Conservation (phyloP, 2,329 filamentous ascomycete species). For the Allantophomopsis cytisporea region DNA sequence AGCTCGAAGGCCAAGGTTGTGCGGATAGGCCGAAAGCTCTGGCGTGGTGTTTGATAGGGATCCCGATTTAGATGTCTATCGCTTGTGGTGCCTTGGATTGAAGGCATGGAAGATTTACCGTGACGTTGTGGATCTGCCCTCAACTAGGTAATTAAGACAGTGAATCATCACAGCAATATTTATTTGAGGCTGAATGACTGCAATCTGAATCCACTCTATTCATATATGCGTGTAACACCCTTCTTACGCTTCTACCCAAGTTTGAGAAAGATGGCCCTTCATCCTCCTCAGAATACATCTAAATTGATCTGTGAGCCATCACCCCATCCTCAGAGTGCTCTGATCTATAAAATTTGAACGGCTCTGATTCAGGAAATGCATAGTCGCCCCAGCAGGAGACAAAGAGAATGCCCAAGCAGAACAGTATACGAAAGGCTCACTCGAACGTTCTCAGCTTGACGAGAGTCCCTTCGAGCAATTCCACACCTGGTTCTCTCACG, state of each 20-base stretch:
- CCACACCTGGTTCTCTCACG: constrained; percentile 74
- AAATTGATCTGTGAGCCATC: constrained; percentile 18
- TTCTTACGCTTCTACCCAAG: constrained; percentile 6
- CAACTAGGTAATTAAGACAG: too few species aligned
- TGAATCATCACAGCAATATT: too few species aligned
- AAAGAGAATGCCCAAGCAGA: constrained; percentile 49
- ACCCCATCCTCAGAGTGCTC: neutral
- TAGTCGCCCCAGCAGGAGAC: constrained; percentile 50
- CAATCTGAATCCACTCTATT: too few species aligned
- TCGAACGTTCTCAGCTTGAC: constrained; percentile 48
- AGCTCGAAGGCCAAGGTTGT: too few species aligned
- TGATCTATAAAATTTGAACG: neutral
- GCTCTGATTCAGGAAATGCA: constrained; percentile 5
- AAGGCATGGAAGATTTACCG: too few species aligned
- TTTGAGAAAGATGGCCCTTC: constrained; percentile 14
- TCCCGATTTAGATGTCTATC: too few species aligned
- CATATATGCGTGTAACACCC: constrained; percentile 8
- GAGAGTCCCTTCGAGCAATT: constrained; percentile 69
- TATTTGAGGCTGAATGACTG: too few species aligned
- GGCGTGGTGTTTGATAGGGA: too few species aligned
- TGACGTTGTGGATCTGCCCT: too few species aligned
- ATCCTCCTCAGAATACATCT: constrained; percentile 10
- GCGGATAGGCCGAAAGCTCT: too few species aligned
- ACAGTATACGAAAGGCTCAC: constrained; percentile 58
- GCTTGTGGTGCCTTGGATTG: too few species aligned